Base-by-base conservation (phyloP, 331 rosid species). In the Erythrophleum ivorense region DNA sequence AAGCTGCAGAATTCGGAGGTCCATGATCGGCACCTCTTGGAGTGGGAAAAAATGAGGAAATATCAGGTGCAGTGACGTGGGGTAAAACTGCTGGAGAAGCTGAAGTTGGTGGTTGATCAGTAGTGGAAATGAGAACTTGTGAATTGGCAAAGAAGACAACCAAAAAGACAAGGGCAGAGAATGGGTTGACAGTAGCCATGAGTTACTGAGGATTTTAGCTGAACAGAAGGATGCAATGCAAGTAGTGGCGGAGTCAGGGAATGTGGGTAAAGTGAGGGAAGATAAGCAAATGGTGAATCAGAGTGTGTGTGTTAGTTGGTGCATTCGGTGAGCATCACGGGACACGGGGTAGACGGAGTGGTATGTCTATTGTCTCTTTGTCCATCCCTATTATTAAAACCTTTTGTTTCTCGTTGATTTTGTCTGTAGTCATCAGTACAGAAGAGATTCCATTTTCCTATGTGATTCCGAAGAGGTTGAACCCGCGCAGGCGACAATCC, bases 1-100 rank as follows among this genome's bases (percentile, higher is more conserved):
- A 67, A 38, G 70, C 65, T 13, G 85, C 78, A n/a, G 65, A 49
- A 54, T 53, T 76, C 65, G 13, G 34, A 18, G 84, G 78, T 66
- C 73, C 43, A 14, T 66, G 6, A 34, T 34, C 80, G 10, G 29
- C 63, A n/a, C 33, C 36, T 7, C 19, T 29, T n/a, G 90, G 82
- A 72, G 81, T 77, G 43, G 89, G 90, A 40, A 87, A 89, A 73
- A 89, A 89, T 1, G 89, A 85, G 8, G 86, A 85, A 55, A 87
- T 79, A 45, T 85, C 79, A 31, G 90, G 85, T 16, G 86, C 78
- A 18, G 71, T 83, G 24, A 21, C 82, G 15, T 82, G 62, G 5
- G 89, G 87, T 48, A 69, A 75, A 78, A 78, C 78, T 12, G 75
- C 53, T 2, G 89, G 86, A 71, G 90, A 80, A 75, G 84, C 90